Evolutionary conservation across 148 eudicot genomes (phyloP), one percentile per base, ranked within the genome.

Genomic region (Arctostaphylos glauca): DNA sequence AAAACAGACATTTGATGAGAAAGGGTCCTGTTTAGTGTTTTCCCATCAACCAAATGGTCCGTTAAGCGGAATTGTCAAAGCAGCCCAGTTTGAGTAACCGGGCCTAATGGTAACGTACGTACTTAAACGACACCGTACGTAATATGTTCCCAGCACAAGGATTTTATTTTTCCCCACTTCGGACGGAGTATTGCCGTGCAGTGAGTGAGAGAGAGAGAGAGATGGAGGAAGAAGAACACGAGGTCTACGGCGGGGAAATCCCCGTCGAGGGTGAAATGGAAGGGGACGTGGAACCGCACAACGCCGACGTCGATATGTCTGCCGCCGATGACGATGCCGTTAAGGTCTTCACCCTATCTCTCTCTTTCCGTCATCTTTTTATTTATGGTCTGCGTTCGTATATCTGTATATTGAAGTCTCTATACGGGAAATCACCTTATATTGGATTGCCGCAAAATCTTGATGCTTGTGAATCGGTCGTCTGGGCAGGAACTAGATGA

Each of bases 151-250:
- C 44, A 67, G 43, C 43, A 67, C 18, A 23, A 10, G 12, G 1
- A 13, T 3, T 9, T 50, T 50, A 9, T 50, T 5, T 9, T 31
- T 67, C 44, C 72, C 72, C 9, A 25, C 72, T 31, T 13, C 18
- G 2, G 19, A 50, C 18, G 2, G 19, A 50, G 0, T 6, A 50
- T 6, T 12, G 67, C 31, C 13, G 67, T n/a, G 2, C 10, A 73
- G 21, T 15, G 9, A 73, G 77, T 19, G 15, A 46, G 78, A 41
- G 47, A 12, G 44, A 5, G 59, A 68, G 76, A 68, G 62, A 49
- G 41, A 93, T 92, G 96, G 98, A 92, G 66, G 98, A 94, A 81
- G 98, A 94, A 80, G 98, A 94, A 75, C 98, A 94, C 82, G 98
- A 94, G 91, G 98, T 94, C 46, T 94, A 94, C 84, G 98, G 98